Percentiles rank a stretch among this genome's conserved stretches.
Conservation (phyloP, 2,329 filamentous ascomycete species). For the Colletotrichum spaethianum region DNA sequence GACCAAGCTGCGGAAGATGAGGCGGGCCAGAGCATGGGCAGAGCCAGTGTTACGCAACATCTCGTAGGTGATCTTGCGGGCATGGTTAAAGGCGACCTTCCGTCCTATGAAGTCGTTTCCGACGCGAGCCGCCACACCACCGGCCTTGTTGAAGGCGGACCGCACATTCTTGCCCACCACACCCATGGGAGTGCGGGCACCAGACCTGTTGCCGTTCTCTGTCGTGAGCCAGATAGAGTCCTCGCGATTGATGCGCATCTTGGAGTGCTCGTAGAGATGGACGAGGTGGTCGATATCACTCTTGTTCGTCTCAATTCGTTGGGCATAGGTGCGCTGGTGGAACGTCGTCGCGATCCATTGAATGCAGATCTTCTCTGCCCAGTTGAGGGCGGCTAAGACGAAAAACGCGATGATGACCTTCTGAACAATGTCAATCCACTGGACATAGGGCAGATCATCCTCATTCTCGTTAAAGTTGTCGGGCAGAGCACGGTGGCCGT, state of each 20-base stretch:
- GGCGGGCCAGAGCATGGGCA: conserved; percentile 87
- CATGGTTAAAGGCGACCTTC: conserved; percentile 79
- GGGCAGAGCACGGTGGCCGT: conserved; percentile 62
- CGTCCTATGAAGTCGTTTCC: conserved; percentile 94
- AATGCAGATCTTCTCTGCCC: conserved; percentile 92
- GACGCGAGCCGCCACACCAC: conserved; percentile 86
- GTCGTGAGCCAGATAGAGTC: conserved; percentile 64
- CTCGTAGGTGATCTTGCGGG: conserved; percentile 86
- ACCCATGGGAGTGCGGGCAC: conserved; percentile 80
- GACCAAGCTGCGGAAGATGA: conserved; percentile 89
- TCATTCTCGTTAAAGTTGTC: conserved; percentile 57
- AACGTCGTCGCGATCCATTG: conserved; percentile 96
- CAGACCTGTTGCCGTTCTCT: conserved; percentile 62
- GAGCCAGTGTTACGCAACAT: conserved; percentile 80
- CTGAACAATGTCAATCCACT: conserved; percentile 85
- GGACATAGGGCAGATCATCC: conserved; percentile 55
- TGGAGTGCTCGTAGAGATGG: conserved; percentile 77
- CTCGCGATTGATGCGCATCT: conserved; percentile 75
- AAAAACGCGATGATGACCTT: conserved; percentile 92
- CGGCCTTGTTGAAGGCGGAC: conserved; percentile 83
- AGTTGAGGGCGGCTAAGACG: conserved; percentile 83
- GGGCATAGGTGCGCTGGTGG: conserved; percentile 90
- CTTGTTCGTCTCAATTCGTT: conserved; percentile 93
- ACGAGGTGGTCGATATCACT: conserved; percentile 80
- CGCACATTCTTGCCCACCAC: conserved; percentile 82